These are phyloP conservation scores for Candida taoyuanica DNA, from an alignment of 805 yeast species.

Conservation along the genomic window DNA sequence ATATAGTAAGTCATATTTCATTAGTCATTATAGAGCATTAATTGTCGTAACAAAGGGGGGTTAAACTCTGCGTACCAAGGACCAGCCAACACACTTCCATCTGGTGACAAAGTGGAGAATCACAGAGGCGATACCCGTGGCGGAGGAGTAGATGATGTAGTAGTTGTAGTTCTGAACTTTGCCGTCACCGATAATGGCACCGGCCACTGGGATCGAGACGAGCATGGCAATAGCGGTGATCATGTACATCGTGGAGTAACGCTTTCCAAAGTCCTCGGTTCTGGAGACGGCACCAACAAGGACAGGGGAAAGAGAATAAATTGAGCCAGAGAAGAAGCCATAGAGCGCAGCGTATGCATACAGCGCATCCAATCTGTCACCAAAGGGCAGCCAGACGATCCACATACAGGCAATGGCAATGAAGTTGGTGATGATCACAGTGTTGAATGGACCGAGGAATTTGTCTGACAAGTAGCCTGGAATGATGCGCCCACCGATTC, in stretches of 20 bases:
- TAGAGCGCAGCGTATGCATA: slow-evolving; percentile 45
- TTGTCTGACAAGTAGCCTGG: slow-evolving; percentile 43
- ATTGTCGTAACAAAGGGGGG: background rate
- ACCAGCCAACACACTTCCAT: slow-evolving; percentile 39
- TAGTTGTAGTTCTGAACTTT: slow-evolving; percentile 33
- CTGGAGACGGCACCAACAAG: slow-evolving; percentile 56
- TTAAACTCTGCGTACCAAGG: slow-evolving; percentile 30
- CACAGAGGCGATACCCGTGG: slow-evolving; percentile 35
- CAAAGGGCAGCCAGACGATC: slow-evolving; percentile 42
- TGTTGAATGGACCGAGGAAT: slow-evolving; percentile 48
- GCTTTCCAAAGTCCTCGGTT: slow-evolving; percentile 48
- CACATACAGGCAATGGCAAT: slow-evolving; percentile 20
- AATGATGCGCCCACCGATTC: slow-evolving; percentile 41
- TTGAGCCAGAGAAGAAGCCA: slow-evolving; percentile 55
- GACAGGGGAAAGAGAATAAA: slow-evolving; percentile 53
- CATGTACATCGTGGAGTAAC: slow-evolving; percentile 54
- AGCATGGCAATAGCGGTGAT: slow-evolving; percentile 49
- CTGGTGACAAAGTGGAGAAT: slow-evolving; percentile 38
- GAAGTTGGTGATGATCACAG: slow-evolving; percentile 35
- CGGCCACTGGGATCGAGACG: slow-evolving; percentile 46
- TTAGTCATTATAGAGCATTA: background rate
- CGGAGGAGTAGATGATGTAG: slow-evolving; percentile 42
- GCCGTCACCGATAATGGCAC: slow-evolving; percentile 40
- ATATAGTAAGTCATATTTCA: background rate
- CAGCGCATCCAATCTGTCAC: slow-evolving; percentile 30